Evolutionary conservation across 179 eudicot genomes (phyloP).

Genomic region (Drosera spatulata): DNA sequence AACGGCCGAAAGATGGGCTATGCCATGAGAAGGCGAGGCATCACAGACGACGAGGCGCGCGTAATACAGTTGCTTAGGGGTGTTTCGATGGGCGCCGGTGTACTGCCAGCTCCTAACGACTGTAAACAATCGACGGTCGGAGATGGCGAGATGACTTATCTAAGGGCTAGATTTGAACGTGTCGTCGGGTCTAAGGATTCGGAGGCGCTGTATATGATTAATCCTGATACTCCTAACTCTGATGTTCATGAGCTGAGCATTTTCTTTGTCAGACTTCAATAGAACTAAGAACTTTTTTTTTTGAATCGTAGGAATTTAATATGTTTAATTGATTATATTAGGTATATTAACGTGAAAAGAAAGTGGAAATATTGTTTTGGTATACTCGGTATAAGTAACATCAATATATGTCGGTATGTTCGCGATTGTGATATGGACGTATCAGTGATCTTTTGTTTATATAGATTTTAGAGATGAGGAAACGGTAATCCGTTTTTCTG

Average conservation of each 20-base stretch:
- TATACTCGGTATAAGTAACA: too few relatives aligned
- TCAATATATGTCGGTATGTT: too few relatives aligned
- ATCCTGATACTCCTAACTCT: conserved; percentile 45
- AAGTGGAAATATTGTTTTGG: too few relatives aligned
- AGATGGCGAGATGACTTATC: conserved; percentile 52
- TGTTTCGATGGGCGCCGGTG: conserved; percentile 95
- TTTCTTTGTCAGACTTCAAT: conserved; percentile 44
- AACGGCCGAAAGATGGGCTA: conserved; percentile 77
- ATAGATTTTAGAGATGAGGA: too few relatives aligned
- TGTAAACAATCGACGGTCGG: conserved; percentile 3
- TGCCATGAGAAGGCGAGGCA: conserved; percentile 47
- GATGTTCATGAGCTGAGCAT: conserved; percentile 73
- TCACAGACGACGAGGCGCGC: conserved; percentile 62
- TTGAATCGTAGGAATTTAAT: too few relatives aligned
- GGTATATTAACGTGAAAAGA: too few relatives aligned
- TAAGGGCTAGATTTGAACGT: conserved; percentile 73
- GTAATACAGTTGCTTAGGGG: conserved; percentile 71
- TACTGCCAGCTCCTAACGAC: conserved; percentile 33
- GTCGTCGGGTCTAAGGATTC: conserved; percentile 18
- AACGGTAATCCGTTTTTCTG: too few relatives aligned
- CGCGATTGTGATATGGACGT: too few relatives aligned
- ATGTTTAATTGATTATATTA: too few relatives aligned
- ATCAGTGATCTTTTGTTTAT: too few relatives aligned
- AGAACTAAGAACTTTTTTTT: background rate
- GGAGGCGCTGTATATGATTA: conserved; percentile 70